Base-by-base conservation (phyloP, 805 yeast genomes). In the Torulaspora delbrueckii region DNA sequence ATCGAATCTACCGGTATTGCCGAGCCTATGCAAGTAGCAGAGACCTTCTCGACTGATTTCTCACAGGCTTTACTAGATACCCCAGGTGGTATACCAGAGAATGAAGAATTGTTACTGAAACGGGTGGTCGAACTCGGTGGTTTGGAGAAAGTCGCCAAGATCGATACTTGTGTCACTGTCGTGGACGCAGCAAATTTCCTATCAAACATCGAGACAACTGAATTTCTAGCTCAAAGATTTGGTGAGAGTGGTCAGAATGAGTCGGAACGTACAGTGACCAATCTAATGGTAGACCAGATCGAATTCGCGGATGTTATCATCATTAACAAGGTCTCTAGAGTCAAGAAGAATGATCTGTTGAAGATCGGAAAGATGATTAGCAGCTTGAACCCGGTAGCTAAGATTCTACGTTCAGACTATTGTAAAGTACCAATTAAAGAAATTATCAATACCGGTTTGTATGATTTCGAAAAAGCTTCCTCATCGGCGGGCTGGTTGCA, bases 1-100 rank as follows among this genome's bases (percentile, higher is more conserved):
- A 73, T 73, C 33, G 78, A 73, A 52, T 66, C 73, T 6, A 71
- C 77, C 3, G 77, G 77, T 24, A 70, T 73, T 22, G 67, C 73
- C 16, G 78, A 73, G 52, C 77, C 77, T 24, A 71, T 72, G 75
- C 76, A 73, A 51, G 75, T 73, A 13, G 78, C 78, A 0, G 76
- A 73, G 51, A 74, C 77, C 3, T 73, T 73, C 48, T 67, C 75
- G 4, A 58, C 61, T 9, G 75, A 73, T 46, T 73, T 72, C 48
- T 59, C 73, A 5, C 60, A 66, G 13, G 53, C 65, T 32, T 51
- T 71, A 43, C 50, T 70, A 10, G 62, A 65, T 18, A 56, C 55
- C 7, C 58, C 54, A 16, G 54, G 47, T 9, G 50, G 46, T 5
- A 47, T 58, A 26, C 41, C 57, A n/a, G 55, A 57, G 32, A 50